Conservation (phyloP, 169 alveolate genomes). For the Plasmodium knowlesi region DNA sequence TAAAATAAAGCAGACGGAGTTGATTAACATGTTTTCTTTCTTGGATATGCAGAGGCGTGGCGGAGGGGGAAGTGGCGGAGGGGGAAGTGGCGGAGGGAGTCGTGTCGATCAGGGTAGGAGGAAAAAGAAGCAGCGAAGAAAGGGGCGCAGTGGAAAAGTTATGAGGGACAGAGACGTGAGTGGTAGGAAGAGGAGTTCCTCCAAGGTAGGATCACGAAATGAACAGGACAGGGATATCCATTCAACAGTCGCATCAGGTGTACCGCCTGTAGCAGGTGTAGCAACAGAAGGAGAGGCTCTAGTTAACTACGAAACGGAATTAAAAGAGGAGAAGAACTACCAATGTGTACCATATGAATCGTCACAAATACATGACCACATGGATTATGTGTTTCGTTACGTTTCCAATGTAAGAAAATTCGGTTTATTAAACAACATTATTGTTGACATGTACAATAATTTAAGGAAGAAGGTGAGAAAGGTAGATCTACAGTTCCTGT, state of each 20-base stretch:
- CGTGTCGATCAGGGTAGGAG: not conserved
- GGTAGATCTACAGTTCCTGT: constrained; percentile 1
- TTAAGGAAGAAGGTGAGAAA: not conserved
- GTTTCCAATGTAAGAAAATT: constrained; percentile 13
- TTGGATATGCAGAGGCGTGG: not conserved
- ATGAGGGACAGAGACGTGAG: not conserved
- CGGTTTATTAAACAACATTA: constrained; percentile 17
- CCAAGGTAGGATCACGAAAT: too few relatives aligned
- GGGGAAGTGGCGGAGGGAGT: not conserved
- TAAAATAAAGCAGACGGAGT: constrained; percentile 17
- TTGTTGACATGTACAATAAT: constrained; percentile 20
- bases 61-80: too few relatives aligned
- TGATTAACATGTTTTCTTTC: not conserved
- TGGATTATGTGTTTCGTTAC: constrained; percentile 11
- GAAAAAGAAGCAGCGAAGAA: not conserved
- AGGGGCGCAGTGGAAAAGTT: not conserved
- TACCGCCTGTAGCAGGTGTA: not conserved
- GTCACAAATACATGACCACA: constrained; percentile 32
- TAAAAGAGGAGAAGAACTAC: not conserved
- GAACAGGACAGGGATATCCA: not conserved
- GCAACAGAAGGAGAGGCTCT: not conserved
- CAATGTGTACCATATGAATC: constrained; percentile 10
- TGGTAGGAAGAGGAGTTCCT: not conserved
- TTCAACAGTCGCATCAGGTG: not conserved
- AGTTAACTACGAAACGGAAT: not conserved